These are phyloP conservation scores for Boletus pseudo-olivaceus DNA, from an alignment of 768 basidiomycete genomes.

Conservation along the genomic window DNA sequence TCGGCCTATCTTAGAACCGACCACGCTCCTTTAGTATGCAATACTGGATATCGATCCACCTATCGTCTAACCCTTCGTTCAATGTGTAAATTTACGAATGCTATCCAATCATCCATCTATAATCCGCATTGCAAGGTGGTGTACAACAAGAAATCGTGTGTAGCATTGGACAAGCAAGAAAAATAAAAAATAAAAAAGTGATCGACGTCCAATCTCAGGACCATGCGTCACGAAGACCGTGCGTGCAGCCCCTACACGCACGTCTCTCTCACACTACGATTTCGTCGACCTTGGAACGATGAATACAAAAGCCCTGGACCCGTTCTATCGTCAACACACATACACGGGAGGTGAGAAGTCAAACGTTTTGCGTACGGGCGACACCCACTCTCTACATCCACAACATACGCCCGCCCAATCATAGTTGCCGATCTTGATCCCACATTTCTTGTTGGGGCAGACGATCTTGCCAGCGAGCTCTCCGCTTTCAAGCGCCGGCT, in stretches of 20 bases:
- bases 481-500: conserved; percentile 70
- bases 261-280: conserved; percentile 33
- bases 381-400: conserved; percentile 90
- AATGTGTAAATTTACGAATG: conserved; percentile 21
- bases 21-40: conserved; percentile 17
- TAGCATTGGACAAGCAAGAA: not conserved
- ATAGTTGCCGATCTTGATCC: conserved; percentile 88
- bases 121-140: not conserved
- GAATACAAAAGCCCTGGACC: conserved; percentile 54
- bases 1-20: conserved; percentile 1
- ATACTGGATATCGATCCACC: conserved; percentile 19
- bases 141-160: not conserved
- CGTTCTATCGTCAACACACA: not conserved
- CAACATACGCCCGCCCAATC: conserved; percentile 96
- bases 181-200: no score
- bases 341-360: not conserved
- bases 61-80: conserved; percentile 23
- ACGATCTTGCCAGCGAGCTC: conserved; percentile 82
- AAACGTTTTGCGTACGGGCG: conserved; percentile 50
- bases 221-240: not conserved
- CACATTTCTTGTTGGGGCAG: conserved; percentile 91
- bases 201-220: not conserved
- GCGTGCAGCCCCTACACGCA: not conserved
- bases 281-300: conserved; percentile 67
- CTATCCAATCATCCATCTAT: conserved; percentile 10